phyloP scores from a whole-genome alignment of 176 grass and related monocot genomes.

The Poa pratensis region DNA sequence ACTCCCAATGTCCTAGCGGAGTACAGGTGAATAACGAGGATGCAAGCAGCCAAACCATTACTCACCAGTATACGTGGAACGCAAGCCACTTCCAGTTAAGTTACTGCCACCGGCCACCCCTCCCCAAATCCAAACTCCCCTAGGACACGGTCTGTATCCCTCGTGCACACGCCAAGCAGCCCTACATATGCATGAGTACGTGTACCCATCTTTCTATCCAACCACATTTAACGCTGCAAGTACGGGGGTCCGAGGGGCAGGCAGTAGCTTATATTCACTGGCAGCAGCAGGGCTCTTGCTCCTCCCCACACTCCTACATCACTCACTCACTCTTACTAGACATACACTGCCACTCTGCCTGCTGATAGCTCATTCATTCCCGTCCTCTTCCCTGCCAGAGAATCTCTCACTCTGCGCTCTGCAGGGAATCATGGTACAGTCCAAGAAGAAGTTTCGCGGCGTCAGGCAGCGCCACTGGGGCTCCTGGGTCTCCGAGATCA shows the following conservation, averaged over 20 bases:
- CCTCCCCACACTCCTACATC: conserved; percentile 26
- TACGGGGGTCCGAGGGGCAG: conserved; percentile 14
- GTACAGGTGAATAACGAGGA: neutral
- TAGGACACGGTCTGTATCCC: neutral
- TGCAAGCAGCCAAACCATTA: conserved; percentile 2
- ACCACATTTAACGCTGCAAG: conserved; percentile 49
- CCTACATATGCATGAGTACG: neutral
- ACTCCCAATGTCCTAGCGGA: neutral
- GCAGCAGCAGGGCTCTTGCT: conserved; percentile 28
- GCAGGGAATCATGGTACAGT: conserved; percentile 74
- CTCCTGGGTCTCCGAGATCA: conserved; percentile 99
- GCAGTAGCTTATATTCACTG: conserved; percentile 61
- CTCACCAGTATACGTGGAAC: conserved; percentile 44
- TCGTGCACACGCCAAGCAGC: neutral
- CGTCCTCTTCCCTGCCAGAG: conserved; percentile 26
- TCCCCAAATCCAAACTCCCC: conserved; percentile 9
- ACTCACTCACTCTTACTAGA: neutral
- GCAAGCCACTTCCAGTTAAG: conserved; percentile 38
- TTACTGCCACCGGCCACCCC: conserved; percentile 19
- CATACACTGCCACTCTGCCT: conserved; percentile 29
- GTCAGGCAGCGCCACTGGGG: conserved; percentile 99
- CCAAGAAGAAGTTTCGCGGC: conserved; percentile 98
- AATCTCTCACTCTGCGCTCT: neutral
- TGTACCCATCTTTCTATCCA: conserved; percentile 1
- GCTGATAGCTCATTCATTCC: conserved; percentile 49